phyloP scores from a whole-genome alignment of 2,329 filamentous ascomycete species.

The Chrysosporium queenslandicum region DNA sequence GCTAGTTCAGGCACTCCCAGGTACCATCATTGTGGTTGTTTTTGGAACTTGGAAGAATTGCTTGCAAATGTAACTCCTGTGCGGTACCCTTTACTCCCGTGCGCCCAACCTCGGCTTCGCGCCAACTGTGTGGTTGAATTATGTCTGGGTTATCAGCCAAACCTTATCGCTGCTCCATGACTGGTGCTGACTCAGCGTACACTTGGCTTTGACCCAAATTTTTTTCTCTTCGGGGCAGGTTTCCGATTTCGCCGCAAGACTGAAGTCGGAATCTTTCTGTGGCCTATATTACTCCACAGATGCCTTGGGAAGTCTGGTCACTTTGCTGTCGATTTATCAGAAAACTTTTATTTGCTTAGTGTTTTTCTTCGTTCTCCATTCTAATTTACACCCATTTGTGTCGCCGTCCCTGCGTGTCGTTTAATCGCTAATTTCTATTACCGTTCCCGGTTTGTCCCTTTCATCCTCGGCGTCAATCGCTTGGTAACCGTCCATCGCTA shows the following conservation, averaged over 20 bases:
- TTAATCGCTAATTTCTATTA: background rate
- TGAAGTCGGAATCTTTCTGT: background rate
- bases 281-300: background rate
- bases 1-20: too few species aligned
- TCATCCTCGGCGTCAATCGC: background rate
- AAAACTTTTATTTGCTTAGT: background rate
- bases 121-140: too few species aligned
- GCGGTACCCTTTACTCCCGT: too few species aligned
- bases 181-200: too few species aligned
- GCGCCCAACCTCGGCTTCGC: too few species aligned
- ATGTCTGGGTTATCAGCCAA: too few species aligned
- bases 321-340: background rate
- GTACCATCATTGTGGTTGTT: too few species aligned
- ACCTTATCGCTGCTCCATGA: too few species aligned
- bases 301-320: background rate
- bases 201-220: background rate
- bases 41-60: too few species aligned
- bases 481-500: conserved; percentile 33
- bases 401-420: background rate
- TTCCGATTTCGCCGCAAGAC: conserved; percentile 1
- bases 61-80: too few species aligned
- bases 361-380: background rate
- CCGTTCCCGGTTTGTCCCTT: background rate
- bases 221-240: background rate
- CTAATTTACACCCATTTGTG: background rate